Conservation (phyloP, 768 basidiomycete species). For the Lactarius vividus region DNA sequence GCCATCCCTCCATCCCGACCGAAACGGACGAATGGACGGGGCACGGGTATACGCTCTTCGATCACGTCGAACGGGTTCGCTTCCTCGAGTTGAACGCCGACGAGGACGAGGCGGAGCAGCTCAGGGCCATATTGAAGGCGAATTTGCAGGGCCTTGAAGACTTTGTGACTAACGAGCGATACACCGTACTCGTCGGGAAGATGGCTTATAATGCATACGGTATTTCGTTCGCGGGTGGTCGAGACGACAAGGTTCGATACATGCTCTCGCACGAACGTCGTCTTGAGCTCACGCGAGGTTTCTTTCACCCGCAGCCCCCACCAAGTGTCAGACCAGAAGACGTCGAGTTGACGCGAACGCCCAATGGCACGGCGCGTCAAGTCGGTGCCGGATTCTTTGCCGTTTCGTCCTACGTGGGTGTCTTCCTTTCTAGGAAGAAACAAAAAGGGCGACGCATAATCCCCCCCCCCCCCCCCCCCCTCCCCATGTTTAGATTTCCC, state of each 20-base stretch:
- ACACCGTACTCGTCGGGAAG: conserved; percentile 60
- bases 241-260: conserved; percentile 60
- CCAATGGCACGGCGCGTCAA: conserved; percentile 71
- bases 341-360: conserved; percentile 71
- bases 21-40: conserved; percentile 39
- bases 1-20: conserved; percentile 26
- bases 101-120: conserved; percentile 48
- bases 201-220: conserved; percentile 79
- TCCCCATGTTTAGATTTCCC: conserved; percentile 42
- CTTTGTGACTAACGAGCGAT: conserved; percentile 62
- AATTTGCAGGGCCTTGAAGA: conserved; percentile 73
- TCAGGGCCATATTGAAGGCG: conserved; percentile 53
- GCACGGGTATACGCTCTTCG: conserved; percentile 59
- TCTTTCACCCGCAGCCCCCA: conserved; percentile 44
- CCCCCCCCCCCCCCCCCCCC: too few species aligned
- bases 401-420: conserved; percentile 67
- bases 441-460: too few species aligned
- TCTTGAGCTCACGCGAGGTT: conserved; percentile 3
- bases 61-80: conserved; percentile 75
- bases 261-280: conserved; percentile 20
- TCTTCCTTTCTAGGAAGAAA: neutral
- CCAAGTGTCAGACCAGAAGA: conserved; percentile 61
- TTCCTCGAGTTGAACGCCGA: conserved; percentile 55
- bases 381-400: conserved; percentile 73
- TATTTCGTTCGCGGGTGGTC: conserved; percentile 61